Evolutionary conservation across 352 stramenopile species (phyloP).

Genomic region (Phytophthora foliorum): DNA sequence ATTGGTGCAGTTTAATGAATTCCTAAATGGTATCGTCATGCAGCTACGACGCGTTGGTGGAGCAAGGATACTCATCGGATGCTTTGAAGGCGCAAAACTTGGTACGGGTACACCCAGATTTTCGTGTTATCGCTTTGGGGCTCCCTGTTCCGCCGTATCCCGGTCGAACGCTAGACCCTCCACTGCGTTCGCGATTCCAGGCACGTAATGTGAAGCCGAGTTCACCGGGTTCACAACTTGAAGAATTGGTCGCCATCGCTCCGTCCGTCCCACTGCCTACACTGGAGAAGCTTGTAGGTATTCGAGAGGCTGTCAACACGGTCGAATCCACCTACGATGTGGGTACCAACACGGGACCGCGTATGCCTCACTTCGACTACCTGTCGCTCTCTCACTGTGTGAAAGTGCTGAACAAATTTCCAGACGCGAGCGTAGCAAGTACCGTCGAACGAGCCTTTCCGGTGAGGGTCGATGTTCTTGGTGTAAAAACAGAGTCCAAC

Average conservation of each 20-base stretch:
- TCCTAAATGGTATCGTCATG: neutral
- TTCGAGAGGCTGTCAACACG: conserved; percentile 76
- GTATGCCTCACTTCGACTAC: conserved; percentile 82
- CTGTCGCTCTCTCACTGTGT: conserved; percentile 70
- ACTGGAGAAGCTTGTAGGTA: conserved; percentile 75
- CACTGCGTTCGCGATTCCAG: conserved; percentile 89
- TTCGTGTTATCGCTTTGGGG: conserved; percentile 94
- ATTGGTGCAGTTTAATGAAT: neutral
- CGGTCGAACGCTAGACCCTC: conserved; percentile 86
- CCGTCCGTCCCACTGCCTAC: conserved; percentile 59
- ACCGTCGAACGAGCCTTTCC: conserved; percentile 67
- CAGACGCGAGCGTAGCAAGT: conserved; percentile 44
- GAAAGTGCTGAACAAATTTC: conserved; percentile 63
- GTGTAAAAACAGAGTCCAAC: conserved; percentile 49
- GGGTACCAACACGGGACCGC: conserved; percentile 38
- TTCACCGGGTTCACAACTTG: conserved; percentile 72
- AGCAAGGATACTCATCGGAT: conserved; percentile 56
- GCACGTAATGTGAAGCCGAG: conserved; percentile 73
- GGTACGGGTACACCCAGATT: conserved; percentile 91
- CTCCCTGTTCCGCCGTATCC: conserved; percentile 90
- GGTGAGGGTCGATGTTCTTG: conserved; percentile 57
- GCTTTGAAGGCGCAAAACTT: conserved; percentile 72
- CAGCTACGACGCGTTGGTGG: conserved; percentile 74
- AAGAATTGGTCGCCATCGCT: conserved; percentile 56
- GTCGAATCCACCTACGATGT: conserved; percentile 70